Evolutionary conservation across 1,139 yeast genomes (phyloP).

Genomic region (Saccharomycopsis crataegensis): DNA sequence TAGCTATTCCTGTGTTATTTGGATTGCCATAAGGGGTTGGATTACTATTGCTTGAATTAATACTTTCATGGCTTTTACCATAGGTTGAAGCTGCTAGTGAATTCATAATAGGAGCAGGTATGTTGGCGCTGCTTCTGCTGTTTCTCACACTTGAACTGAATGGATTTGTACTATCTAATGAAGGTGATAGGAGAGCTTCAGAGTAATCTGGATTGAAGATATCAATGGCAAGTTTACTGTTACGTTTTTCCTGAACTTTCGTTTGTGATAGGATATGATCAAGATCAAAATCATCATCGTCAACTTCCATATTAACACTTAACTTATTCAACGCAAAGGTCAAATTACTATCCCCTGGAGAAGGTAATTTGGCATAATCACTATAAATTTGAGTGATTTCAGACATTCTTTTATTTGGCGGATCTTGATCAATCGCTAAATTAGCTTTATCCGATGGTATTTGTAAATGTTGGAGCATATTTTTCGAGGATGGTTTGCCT

Average conservation of each 20-base stretch:
- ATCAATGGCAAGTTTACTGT: slow-evolving; percentile 10
- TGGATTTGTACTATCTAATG: background rate
- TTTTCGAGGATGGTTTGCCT: background rate
- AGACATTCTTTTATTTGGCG: slow-evolving; percentile 8
- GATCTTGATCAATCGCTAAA: background rate
- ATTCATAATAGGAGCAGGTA: background rate
- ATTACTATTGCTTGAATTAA: slow-evolving; percentile 14
- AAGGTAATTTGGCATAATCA: slow-evolving; percentile 16
- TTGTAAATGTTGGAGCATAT: background rate
- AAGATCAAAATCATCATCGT: slow-evolving; percentile 18
- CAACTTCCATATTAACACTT: slow-evolving; percentile 13
- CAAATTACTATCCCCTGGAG: slow-evolving; percentile 6
- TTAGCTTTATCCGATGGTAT: background rate
- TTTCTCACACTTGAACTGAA: too few relatives aligned
- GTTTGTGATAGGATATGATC: slow-evolving; percentile 7
- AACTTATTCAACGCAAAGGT: slow-evolving; percentile 3
- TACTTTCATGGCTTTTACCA: too few relatives aligned
- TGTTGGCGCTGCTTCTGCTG: background rate
- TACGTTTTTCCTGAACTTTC: slow-evolving; percentile 9
- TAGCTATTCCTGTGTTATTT: slow-evolving; percentile 6
- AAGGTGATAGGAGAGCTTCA: slow-evolving; percentile 10
- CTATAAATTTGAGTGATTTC: slow-evolving; percentile 18
- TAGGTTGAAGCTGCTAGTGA: background rate
- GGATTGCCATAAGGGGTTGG: background rate
- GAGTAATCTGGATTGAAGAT: slow-evolving; percentile 18